Evolutionary conservation across 2,329 filamentous ascomycete genomes (phyloP).

Genomic region (Albophoma yamanashiensis): DNA sequence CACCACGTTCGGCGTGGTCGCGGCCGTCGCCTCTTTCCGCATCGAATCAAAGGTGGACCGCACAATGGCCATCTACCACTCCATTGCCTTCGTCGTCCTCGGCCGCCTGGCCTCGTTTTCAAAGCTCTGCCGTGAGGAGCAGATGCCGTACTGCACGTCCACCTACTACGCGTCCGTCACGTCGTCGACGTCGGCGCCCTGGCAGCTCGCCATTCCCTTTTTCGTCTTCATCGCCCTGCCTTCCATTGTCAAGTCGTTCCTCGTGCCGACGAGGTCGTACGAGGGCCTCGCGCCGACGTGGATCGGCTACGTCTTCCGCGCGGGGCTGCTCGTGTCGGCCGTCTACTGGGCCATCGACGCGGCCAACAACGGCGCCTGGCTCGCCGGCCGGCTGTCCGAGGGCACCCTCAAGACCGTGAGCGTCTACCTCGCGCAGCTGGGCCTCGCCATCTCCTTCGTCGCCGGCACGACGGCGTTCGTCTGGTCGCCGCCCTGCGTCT

Average conservation of each 20-base stretch:
- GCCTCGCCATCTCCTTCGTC: constrained; percentile 69
- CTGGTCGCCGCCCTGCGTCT: constrained; percentile 77
- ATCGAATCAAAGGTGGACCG: constrained; percentile 57
- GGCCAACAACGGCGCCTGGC: constrained; percentile 78
- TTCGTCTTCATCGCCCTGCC: constrained; percentile 63
- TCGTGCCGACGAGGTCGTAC: constrained; percentile 73
- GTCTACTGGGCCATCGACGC: constrained; percentile 84
- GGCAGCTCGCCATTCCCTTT: constrained; percentile 78
- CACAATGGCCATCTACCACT: constrained; percentile 73
- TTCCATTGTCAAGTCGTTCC: constrained; percentile 67
- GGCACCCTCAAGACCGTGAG: constrained; percentile 61
- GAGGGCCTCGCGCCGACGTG: constrained; percentile 76
- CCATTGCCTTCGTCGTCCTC: constrained; percentile 69
- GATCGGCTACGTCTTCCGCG: constrained; percentile 71
- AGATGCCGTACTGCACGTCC: constrained; percentile 93
- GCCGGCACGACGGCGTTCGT: constrained; percentile 78
- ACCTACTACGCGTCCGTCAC: constrained; percentile 90
- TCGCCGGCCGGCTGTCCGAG: constrained; percentile 42
- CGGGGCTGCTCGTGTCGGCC: constrained; percentile 64
- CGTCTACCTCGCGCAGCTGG: constrained; percentile 67
- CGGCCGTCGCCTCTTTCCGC: constrained; percentile 63
- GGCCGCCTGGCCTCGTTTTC: constrained; percentile 77
- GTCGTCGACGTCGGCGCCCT: constrained; percentile 84
- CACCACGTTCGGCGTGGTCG: constrained; percentile 72
- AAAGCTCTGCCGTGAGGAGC: constrained; percentile 89